Evolutionary conservation across 257 asterid species (phyloP).

Genomic region (Solanum piurae): DNA sequence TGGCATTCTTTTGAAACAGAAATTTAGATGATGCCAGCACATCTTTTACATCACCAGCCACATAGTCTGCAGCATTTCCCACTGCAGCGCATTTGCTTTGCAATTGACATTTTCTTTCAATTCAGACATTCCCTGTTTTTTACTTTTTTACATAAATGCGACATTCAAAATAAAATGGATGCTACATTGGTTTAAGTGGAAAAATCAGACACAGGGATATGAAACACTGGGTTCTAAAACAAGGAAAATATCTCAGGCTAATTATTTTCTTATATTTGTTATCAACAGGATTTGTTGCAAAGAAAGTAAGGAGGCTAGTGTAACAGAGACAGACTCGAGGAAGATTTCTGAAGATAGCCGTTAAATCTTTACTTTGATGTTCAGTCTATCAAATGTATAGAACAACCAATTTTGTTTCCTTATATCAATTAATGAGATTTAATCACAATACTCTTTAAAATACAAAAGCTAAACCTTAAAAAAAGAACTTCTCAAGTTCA

Average conservation of each 20-base stretch:
- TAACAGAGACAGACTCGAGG: neutral
- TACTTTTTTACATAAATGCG: neutral
- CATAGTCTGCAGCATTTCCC: neutral
- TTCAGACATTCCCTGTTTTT: neutral
- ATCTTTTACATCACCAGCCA: neutral
- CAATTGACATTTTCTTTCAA: neutral
- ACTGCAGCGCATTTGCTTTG: neutral
- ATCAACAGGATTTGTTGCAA: neutral
- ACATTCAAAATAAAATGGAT: neutral
- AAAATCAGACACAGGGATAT: neutral
- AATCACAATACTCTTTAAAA: neutral
- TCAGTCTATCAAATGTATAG: neutral
- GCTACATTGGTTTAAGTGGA: neutral
- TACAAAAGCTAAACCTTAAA: neutral
- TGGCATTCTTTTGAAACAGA: neutral
- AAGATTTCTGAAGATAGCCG: neutral
- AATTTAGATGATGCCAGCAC: neutral
- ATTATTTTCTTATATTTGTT: neutral
- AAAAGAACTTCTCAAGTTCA: neutral
- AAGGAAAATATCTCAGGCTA: neutral
- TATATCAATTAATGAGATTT: neutral
- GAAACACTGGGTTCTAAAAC: neutral
- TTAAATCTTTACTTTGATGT: neutral
- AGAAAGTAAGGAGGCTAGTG: neutral
- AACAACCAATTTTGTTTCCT: neutral